Evolutionary conservation across 805 yeast species (phyloP).

Genomic region (Hanseniaspora pseudoguilliermondii): DNA sequence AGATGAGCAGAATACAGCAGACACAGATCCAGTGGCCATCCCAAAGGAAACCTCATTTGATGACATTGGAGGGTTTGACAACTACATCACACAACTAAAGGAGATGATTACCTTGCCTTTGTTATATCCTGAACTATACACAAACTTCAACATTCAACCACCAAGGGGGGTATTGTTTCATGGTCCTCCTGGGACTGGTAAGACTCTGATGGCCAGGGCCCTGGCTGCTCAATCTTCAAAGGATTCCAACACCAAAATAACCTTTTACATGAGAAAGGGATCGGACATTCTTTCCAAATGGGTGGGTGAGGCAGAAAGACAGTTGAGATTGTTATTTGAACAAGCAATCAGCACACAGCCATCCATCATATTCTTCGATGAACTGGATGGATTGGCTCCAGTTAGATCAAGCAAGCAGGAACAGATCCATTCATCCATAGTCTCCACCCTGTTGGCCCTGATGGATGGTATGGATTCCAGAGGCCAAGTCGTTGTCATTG

Average conservation of each 20-base stretch:
- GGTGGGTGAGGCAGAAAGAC: conserved; percentile 99
- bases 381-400: conserved; percentile 96
- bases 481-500: conserved; percentile 95
- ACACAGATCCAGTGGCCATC: conserved; percentile 85
- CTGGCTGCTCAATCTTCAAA: conserved; percentile 82
- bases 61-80: conserved; percentile 83
- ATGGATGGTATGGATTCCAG: conserved; percentile 99
- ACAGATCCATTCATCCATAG: conserved; percentile 95
- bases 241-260: conserved; percentile 68
- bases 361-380: conserved; percentile 90
- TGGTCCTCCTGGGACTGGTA: conserved; percentile 99
- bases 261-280: conserved; percentile 96
- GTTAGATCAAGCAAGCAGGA: conserved; percentile 95
- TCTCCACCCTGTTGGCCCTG: conserved; percentile 81
- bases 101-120: conserved; percentile 95
- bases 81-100: conserved; percentile 79
- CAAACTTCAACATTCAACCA: conserved; percentile 80
- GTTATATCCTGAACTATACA: conserved; percentile 84
- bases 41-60: conserved; percentile 75
- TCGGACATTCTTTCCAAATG: conserved; percentile 94
- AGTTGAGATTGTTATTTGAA: conserved; percentile 76
- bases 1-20: conserved; percentile 57
- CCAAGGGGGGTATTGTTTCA: conserved; percentile 96
- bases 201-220: conserved; percentile 94
- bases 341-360: conserved; percentile 96